phyloP scores from a whole-genome alignment of 1,139 yeast genomes.

The Saccharomyces uvarum region DNA sequence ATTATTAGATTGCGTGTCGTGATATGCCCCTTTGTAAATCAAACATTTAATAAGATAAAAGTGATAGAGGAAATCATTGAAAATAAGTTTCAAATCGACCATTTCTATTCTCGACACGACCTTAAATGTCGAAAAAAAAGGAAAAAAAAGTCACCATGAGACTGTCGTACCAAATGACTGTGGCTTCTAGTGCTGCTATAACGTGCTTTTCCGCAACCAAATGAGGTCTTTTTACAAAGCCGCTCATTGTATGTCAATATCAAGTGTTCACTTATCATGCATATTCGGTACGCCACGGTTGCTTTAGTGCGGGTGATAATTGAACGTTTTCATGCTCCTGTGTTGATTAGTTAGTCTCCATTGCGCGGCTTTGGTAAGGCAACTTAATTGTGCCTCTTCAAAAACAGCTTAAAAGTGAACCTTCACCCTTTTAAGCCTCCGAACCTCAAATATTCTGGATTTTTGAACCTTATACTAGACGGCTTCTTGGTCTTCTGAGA shows the following conservation, averaged over 20 bases:
- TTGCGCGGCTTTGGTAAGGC: background rate
- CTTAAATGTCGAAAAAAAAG: background rate
- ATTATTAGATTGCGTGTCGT: slow-evolving; percentile 30
- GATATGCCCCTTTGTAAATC: background rate
- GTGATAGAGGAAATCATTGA: background rate
- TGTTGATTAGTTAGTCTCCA: background rate
- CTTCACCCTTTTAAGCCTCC: background rate
- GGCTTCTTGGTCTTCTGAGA: background rate
- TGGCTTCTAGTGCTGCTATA: background rate
- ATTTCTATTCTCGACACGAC: background rate
- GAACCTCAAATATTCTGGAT: background rate
- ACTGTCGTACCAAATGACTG: background rate
- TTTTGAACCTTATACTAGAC: background rate
- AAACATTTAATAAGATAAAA: background rate
- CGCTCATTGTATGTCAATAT: background rate
- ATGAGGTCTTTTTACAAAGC: background rate
- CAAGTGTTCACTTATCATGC: background rate
- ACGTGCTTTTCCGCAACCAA: background rate
- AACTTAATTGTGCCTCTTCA: background rate
- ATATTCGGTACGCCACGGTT: background rate
- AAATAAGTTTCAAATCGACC: background rate
- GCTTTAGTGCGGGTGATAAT: background rate
- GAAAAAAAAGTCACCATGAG: background rate
- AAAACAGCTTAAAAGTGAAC: background rate
- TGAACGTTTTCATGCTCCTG: background rate